phyloP scores from a whole-genome alignment of 1,139 yeast genomes.

The Sugiyamaella novakii region DNA sequence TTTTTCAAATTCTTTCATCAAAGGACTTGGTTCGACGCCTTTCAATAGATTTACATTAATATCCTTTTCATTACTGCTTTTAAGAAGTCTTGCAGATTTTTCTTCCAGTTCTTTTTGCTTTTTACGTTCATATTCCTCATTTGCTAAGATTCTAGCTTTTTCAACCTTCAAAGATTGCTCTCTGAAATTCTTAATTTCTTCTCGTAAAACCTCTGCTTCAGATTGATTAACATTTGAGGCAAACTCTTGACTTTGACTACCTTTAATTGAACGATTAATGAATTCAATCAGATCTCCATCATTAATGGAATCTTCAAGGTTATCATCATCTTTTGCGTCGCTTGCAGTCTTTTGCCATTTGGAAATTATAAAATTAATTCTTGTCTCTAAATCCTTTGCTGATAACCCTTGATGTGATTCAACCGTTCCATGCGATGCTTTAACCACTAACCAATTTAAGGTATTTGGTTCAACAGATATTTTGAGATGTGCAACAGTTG shows the following conservation, averaged over 20 bases:
- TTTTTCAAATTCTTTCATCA: constrained; percentile 18
- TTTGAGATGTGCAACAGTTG: constrained; percentile 3
- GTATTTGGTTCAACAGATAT: constrained; percentile 17
- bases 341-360: constrained; percentile 9
- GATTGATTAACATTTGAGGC: constrained; percentile 30
- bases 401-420: constrained; percentile 8
- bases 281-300: constrained; percentile 18
- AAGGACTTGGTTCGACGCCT: constrained; percentile 9
- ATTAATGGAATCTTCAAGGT: constrained; percentile 9
- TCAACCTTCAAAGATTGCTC: constrained; percentile 37
- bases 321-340: constrained; percentile 4
- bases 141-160: constrained; percentile 30
- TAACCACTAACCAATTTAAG: constrained; percentile 11
- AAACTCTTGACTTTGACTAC: constrained; percentile 11
- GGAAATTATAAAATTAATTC: constrained; percentile 6
- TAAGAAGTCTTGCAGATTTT: constrained; percentile 25
- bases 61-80: constrained; percentile 6
- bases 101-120: constrained; percentile 28
- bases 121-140: constrained; percentile 30
- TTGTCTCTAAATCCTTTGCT: constrained; percentile 3
- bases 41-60: constrained; percentile 1
- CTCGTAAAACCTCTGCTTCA: constrained; percentile 35
- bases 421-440: constrained; percentile 8
- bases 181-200: constrained; percentile 41
- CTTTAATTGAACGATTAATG: constrained; percentile 13